A percentile compares a stretch with the other conserved stretches of the same genome.
These are phyloP conservation scores for Leptosphaerulina australis DNA, from an alignment of 2,329 filamentous ascomycete genomes.

Conservation along the genomic window DNA sequence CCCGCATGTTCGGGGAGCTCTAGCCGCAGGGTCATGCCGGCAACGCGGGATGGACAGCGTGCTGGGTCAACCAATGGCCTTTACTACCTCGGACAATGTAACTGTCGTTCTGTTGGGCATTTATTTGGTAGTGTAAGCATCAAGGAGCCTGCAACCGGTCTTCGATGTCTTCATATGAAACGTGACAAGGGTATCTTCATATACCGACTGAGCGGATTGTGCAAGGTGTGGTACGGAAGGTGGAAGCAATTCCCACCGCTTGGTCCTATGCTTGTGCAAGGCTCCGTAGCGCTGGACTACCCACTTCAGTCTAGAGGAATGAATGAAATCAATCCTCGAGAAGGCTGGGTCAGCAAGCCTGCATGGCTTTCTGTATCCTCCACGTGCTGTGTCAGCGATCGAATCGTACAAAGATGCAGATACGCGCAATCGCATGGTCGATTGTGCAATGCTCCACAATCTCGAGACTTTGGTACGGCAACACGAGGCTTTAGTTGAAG, in stretches of 20 bases:
- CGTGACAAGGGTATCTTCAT: not conserved
- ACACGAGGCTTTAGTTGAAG: conserved; percentile 1
- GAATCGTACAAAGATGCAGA: conserved; percentile 11
- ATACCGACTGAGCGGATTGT: conserved; percentile 3
- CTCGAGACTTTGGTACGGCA: not conserved
- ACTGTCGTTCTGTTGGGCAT: not conserved
- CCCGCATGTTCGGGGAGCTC: conserved; percentile 18
- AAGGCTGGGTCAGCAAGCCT: conserved; percentile 18
- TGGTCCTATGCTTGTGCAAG: conserved; percentile 14
- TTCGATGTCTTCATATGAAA: conserved; percentile 1
- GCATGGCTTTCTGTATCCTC: conserved; percentile 11
- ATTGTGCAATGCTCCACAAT: conserved; percentile 8
- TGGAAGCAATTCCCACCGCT: conserved; percentile 12
- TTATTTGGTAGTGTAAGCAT: not conserved
- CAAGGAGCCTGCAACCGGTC: conserved; percentile 3
- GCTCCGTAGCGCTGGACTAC: conserved; percentile 15
- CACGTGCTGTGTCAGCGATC: conserved; percentile 7
- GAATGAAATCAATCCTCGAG: conserved; percentile 6
- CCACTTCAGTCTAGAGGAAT: not conserved
- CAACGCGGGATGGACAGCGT: conserved; percentile 13
- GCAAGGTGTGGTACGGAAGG: conserved; percentile 11
- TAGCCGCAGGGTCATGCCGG: conserved; percentile 18
- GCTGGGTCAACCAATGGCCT: conserved; percentile 11
- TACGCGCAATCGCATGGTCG: conserved; percentile 10
- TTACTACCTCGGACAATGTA: not conserved